Percentiles rank a stretch among this genome's conserved stretches.
Conservation (phyloP, 768 basidiomycete genomes). For the Hypsizygus marmoreus region DNA sequence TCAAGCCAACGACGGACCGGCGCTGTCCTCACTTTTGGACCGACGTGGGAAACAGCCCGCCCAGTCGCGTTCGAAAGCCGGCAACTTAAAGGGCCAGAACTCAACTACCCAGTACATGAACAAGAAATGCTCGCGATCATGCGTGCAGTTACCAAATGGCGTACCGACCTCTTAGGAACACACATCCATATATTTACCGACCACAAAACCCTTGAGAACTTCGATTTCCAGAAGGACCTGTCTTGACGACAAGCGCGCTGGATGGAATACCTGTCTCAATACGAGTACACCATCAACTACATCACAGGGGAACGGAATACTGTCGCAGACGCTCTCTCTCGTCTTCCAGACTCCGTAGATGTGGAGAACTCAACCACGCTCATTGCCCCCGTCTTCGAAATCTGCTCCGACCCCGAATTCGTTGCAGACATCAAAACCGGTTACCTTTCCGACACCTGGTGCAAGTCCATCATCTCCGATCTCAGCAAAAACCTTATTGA, state of each 20-base stretch:
- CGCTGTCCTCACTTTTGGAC: neutral
- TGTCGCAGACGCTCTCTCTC: neutral
- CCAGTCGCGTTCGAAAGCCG: neutral
- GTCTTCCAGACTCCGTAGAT: no score
- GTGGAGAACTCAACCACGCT: no score
- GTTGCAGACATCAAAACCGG: no score
- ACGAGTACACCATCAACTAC: neutral
- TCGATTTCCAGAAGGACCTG: constrained; percentile 28
- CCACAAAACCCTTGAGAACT: constrained; percentile 31
- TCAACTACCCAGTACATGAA: constrained; percentile 24
- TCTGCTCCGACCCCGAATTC: no score
- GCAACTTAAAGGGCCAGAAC: neutral
- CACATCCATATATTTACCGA: constrained; percentile 33
- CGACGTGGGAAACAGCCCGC: neutral
- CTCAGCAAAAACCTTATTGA: no score
- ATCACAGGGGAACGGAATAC: no score
- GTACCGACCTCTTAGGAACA: constrained; percentile 19
- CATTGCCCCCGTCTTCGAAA: no score
- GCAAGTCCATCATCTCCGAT: no score
- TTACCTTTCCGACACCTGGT: no score
- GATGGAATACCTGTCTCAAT: neutral
- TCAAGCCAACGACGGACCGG: constrained; percentile 27
- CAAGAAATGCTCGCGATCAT: constrained; percentile 28
- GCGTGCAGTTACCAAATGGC: constrained; percentile 25
- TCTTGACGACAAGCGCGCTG: neutral